phyloP scores from a whole-genome alignment of 371 early-diverging fungal species.

The Mortierella sp. region DNA sequence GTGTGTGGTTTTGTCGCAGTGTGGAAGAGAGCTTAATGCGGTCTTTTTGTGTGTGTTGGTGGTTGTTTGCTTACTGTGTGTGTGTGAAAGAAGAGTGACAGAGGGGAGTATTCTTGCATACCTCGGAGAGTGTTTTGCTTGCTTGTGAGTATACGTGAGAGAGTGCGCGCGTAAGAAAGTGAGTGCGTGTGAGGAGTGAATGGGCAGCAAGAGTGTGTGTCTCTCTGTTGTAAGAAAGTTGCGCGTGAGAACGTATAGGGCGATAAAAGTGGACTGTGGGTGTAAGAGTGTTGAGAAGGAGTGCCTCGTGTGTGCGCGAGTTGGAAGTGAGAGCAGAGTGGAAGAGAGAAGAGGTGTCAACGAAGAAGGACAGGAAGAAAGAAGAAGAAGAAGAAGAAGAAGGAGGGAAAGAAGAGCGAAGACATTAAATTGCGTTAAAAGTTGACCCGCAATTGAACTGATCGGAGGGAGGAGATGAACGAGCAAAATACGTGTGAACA shows the following conservation, averaged over 20 bases:
- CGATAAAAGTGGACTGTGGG: not conserved
- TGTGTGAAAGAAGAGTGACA: not conserved
- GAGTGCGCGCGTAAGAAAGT: not conserved
- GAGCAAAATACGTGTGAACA: not conserved
- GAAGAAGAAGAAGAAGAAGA: not conserved
- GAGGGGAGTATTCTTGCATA: not conserved
- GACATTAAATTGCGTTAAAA: too few relatives aligned
- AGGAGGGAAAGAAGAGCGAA: not conserved
- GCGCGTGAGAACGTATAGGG: not conserved
- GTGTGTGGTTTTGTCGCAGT: too few relatives aligned
- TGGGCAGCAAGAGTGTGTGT: not conserved
- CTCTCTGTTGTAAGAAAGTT: too few relatives aligned
- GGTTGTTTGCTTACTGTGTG: not conserved
- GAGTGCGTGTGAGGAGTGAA: not conserved
- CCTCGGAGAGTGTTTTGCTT: not conserved
- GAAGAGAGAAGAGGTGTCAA: not conserved
- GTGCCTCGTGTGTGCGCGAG: not conserved
- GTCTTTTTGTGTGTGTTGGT: not conserved
- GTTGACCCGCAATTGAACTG: too few relatives aligned
- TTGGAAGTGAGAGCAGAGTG: not conserved
- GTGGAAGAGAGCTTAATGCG: too few relatives aligned
- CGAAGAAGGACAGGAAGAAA: not conserved
- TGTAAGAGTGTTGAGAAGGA: not conserved
- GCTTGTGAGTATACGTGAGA: not conserved
- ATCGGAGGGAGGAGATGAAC: not conserved